A percentile compares a stretch with the other conserved stretches of the same genome.
Conservation (phyloP, 768 basidiomycete genomes). For the Amanita phalloides region DNA sequence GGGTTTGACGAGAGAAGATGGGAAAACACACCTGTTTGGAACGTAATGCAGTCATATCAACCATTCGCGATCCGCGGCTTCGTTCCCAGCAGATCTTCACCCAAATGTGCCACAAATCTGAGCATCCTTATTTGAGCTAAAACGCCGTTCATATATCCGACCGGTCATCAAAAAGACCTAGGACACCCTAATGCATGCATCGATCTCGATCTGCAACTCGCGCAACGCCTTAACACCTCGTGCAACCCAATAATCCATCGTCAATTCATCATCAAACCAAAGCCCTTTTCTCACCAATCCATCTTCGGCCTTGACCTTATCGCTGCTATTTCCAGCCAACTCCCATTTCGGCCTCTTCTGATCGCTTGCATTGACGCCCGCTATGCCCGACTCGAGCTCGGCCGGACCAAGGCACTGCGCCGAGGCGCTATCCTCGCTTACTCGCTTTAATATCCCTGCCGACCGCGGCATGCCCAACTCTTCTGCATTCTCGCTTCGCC, state of each 20-base stretch:
- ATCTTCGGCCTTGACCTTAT: background rate
- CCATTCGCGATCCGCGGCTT: slow-evolving; percentile 1
- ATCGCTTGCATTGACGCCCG: background rate
- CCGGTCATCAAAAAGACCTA: slow-evolving; percentile 1
- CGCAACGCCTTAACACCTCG: slow-evolving; percentile 3
- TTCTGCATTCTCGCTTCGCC: background rate
- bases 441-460: background rate
- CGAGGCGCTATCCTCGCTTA: background rate
- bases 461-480: background rate
- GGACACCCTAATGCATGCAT: background rate
- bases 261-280: slow-evolving; percentile 4
- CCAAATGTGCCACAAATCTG: background rate
- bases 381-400: background rate
- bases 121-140: background rate
- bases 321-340: background rate
- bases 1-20: too few species aligned
- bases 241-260: slow-evolving; percentile 2
- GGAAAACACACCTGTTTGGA: too few species aligned
- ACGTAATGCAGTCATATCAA: background rate
- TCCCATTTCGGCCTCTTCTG: background rate
- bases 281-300: background rate
- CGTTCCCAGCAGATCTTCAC: slow-evolving; percentile 7
- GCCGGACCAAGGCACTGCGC: background rate
- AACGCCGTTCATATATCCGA: background rate
- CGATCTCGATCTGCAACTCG: slow-evolving; percentile 1